Evolutionary conservation across 805 yeast species (phyloP).

Genomic region (Candida ovalis): DNA sequence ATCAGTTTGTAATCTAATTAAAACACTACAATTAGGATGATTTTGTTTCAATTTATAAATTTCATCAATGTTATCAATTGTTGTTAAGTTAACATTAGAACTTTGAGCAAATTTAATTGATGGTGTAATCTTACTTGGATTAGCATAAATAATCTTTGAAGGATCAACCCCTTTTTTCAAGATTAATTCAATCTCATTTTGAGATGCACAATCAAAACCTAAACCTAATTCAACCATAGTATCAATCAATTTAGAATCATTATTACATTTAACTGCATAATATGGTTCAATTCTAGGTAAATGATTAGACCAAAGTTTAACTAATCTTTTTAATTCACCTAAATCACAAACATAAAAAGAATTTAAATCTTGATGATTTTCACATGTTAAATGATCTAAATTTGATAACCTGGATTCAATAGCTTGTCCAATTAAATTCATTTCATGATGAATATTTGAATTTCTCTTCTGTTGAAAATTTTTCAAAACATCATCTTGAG

Average conservation of each 20-base stretch:
- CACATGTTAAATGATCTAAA: slow-evolving; percentile 7
- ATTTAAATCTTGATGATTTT: slow-evolving; percentile 68
- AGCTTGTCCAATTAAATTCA: slow-evolving; percentile 10
- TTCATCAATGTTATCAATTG: slow-evolving; percentile 88
- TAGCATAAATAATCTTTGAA: slow-evolving; percentile 77
- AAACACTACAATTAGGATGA: slow-evolving; percentile 67
- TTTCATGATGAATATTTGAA: not conserved
- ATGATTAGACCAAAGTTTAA: slow-evolving; percentile 54
- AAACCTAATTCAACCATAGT: slow-evolving; percentile 59
- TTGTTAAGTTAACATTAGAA: slow-evolving; percentile 61
- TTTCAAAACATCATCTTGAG: not conserved
- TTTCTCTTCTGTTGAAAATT: not conserved
- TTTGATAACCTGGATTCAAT: slow-evolving; percentile 11
- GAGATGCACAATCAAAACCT: slow-evolving; percentile 92
- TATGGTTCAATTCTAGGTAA: slow-evolving; percentile 81
- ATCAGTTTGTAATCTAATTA: slow-evolving; percentile 84
- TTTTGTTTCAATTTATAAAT: slow-evolving; percentile 62
- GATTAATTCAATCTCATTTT: slow-evolving; percentile 70
- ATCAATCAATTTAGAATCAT: slow-evolving; percentile 56
- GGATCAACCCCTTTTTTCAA: slow-evolving; percentile 61
- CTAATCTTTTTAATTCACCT: slow-evolving; percentile 62
- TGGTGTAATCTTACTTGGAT: slow-evolving; percentile 89
- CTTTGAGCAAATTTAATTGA: slow-evolving; percentile 69
- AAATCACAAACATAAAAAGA: slow-evolving; percentile 87
- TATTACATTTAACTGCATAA: slow-evolving; percentile 95